A percentile compares a stretch with the other conserved stretches of the same genome.
Evolutionary conservation across 352 stramenopile species (phyloP).

Genomic region (Pythium pyrilobum): DNA sequence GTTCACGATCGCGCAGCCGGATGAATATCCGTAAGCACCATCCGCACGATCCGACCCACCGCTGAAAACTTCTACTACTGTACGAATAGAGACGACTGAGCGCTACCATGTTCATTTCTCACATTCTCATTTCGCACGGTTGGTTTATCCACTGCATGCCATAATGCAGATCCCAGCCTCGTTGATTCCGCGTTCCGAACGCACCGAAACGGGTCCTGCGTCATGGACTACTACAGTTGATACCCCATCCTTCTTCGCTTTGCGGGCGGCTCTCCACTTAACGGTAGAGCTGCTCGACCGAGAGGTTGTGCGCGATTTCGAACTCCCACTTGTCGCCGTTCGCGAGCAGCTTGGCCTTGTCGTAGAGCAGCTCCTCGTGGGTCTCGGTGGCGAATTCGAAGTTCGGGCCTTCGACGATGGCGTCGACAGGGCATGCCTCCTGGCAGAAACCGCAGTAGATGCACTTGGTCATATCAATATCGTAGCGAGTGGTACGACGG

Average conservation of each 20-base stretch:
- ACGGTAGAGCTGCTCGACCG: slow-evolving; percentile 98
- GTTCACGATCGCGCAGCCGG: slow-evolving; percentile 71
- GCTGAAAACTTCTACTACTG: too few relatives aligned
- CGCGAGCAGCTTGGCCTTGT: slow-evolving; percentile 99
- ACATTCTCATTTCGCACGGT: too few relatives aligned
- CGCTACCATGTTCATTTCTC: too few relatives aligned
- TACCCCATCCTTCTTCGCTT: too few relatives aligned
- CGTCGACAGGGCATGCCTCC: slow-evolving; percentile 97
- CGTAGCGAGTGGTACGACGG: slow-evolving; percentile 98
- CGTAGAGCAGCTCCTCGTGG: slow-evolving; percentile 99
- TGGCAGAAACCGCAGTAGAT: slow-evolving; percentile 99
- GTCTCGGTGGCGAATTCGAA: slow-evolving; percentile 99
- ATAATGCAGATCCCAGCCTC: too few relatives aligned
- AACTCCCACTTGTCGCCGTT: slow-evolving; percentile 99
- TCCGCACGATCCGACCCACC: too few relatives aligned
- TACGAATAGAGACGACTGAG: too few relatives aligned
- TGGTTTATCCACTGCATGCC: too few relatives aligned
- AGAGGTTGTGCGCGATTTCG: slow-evolving; percentile 98
- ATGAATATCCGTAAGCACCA: too few relatives aligned
- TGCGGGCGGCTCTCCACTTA: slow-evolving; percentile 68
- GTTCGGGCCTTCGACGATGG: slow-evolving; percentile 99
- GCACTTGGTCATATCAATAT: slow-evolving; percentile 99
- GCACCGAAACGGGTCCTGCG: too few relatives aligned
- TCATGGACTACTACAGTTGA: too few relatives aligned
- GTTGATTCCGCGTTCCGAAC: too few relatives aligned